Base-by-base conservation (phyloP, 2,329 filamentous ascomycete species). In the Botrytis tulipae region DNA sequence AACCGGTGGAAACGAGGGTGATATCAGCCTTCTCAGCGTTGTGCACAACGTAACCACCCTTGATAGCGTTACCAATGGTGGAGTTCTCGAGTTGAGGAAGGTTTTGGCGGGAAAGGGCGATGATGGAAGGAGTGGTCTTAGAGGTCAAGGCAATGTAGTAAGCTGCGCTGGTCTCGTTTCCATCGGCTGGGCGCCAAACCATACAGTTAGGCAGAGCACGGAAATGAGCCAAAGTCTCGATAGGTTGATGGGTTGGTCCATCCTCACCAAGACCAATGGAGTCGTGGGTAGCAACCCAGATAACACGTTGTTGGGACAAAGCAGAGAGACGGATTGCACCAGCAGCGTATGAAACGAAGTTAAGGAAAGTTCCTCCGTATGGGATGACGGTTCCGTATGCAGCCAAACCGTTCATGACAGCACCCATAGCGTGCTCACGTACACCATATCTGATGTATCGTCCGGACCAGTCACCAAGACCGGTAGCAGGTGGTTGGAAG, bases 191-290 rank as follows among this genome's bases (percentile, higher is more conserved):
- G 82, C 96, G 95, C 96, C 96, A 98, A 81, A 98, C 95, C 93
- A 98, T 97, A 88, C 92, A 93, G 92, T 99, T 99, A 82, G 96
- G 96, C 80, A 98, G 90, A 78, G 96, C 96, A 84, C 96, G 95
- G 94, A 98, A 98, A 87, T 98, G 96, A 75, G 95, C 92, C 77
- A 98, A 91, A 62, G 94, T 97, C 91, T 99, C 96, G 80, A 99
- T 97, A 84, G 96, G 96, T 89, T 99, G 96, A 87, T 99, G 96
- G 73, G 96, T 99, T 79, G 96, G 95, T 77, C 96, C 96, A 82
- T 99, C 96, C 87, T 99, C 96, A 85, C 96, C 96, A 79, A 98
- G 93, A 88, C 96, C 96, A 81, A 99, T 99, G 78, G 95, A 98
- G 89, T 98, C 95, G 89, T 98, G 95, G 79, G 95, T 98, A 81